Conservation (phyloP, 441 rosid genomes). For the Theobroma grandiflorum region DNA sequence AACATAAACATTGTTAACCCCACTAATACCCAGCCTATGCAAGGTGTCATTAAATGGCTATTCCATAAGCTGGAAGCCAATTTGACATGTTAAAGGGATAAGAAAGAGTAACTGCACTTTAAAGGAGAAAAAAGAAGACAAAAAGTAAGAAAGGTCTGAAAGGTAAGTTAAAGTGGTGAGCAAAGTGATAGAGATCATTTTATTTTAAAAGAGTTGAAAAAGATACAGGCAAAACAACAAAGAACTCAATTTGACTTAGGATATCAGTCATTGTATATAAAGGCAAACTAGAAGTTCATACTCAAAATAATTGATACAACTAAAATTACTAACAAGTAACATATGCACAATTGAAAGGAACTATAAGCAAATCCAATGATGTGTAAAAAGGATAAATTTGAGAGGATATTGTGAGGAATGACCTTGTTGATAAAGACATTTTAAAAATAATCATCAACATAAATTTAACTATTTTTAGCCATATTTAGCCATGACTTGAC, state of each 20-base stretch:
- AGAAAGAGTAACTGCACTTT: neutral
- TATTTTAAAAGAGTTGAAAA: neutral
- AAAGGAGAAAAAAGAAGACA: neutral
- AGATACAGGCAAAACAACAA: neutral
- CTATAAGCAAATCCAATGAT: neutral
- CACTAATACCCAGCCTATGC: neutral
- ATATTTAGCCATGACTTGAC: no score
- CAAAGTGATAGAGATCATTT: neutral
- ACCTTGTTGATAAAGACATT: no score
- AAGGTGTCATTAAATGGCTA: neutral
- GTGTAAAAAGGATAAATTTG: no score
- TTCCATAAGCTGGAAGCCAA: neutral
- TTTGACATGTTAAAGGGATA: neutral
- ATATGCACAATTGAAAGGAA: neutral
- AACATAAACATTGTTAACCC: neutral
- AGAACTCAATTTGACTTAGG: neutral
- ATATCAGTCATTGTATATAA: neutral
- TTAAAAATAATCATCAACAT: no score
- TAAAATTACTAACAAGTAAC: neutral
- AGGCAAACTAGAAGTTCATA: neutral
- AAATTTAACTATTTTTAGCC: no score
- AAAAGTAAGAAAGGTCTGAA: neutral
- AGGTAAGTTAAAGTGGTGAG: neutral
- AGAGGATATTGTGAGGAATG: no score
- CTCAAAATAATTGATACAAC: neutral